These are phyloP conservation scores for Blastobotrys buckinghamii DNA, from an alignment of 1,139 yeast genomes.

Conservation along the genomic window DNA sequence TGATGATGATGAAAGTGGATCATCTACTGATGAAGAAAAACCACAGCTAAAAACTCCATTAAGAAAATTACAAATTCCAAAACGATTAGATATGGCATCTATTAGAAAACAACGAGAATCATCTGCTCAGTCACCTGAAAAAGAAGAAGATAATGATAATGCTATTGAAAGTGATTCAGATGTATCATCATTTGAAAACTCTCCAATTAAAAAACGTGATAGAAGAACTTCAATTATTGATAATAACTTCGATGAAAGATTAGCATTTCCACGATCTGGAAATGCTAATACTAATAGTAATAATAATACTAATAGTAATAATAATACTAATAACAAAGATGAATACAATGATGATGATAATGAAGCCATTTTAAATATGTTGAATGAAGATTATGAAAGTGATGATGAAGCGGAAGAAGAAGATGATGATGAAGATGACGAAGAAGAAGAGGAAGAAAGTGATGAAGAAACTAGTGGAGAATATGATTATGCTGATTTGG, in stretches of 20 bases:
- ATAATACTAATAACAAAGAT: not conserved
- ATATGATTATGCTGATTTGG: conserved; percentile 14
- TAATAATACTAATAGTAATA: not conserved
- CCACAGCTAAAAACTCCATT: conserved; percentile 14
- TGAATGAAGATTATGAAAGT: conserved; percentile 13
- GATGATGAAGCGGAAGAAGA: conserved; percentile 26
- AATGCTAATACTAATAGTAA: conserved; percentile 2
- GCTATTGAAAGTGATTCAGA: conserved; percentile 6
- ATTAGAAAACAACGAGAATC: conserved; percentile 11
- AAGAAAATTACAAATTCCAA: conserved; percentile 19
- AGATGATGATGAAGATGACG: conserved; percentile 27
- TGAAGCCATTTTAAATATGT: conserved; percentile 3
- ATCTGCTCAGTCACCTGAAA: conserved; percentile 11
- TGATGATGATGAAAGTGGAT: conserved; percentile 15
- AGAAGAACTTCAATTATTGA: conserved; percentile 14
- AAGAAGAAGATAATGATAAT: not conserved
- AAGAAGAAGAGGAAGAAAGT: conserved; percentile 21
- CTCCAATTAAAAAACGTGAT: conserved; percentile 1
- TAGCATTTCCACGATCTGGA: conserved; percentile 14
- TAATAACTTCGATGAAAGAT: conserved; percentile 19
- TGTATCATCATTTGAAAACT: conserved; percentile 5
- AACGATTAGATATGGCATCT: conserved; percentile 23
- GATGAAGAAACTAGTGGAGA: conserved; percentile 15
- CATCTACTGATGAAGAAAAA: conserved; percentile 15
- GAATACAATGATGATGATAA: conserved; percentile 13